Evolutionary conservation across 2,329 filamentous ascomycete species (phyloP), one percentile per base, ranked within the genome.

Genomic region (Talaromyces sp.): DNA sequence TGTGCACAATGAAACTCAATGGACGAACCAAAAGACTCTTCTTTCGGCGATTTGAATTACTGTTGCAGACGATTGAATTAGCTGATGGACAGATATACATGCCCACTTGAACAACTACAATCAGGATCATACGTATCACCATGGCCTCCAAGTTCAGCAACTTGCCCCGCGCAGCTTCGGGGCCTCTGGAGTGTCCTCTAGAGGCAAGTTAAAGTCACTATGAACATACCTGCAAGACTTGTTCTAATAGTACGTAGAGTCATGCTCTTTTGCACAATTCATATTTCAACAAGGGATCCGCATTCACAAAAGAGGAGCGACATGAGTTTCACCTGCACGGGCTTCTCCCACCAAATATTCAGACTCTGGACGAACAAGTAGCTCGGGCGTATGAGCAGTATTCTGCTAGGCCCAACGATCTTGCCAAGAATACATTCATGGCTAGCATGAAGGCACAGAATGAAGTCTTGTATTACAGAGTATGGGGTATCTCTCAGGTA

Each of bases 351-450:
- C 80, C 84, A 9, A 83, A 87, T 68, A 78, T 91, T 7, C 89
- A 93, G 70, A 89, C 85, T 0, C 81, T 96, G 5, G 88, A 93
- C 4, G 85, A 91, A 68, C 92, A 96, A 71, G 85, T 85, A 55
- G 77, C 85, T 60, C 84, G 92, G 26, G 91, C 92, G 0, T 96
- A 96, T 71, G 77, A 91, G 66, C 92, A 96, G 71, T 96, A 93
- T 75, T 78, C 76, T 21, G 84, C 80, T 2, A 81, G 84, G 3
- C 71, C 75, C 0, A 84, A 88, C 70, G 83, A 88, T 64, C 75
- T 96, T 41, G 87, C 88, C 43, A 96, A 95, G 78, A 96, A 96
- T 68, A 93, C 90, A 0, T 96, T 96, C 70, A 83, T 96, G 80
- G 90, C 89, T 0, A 91, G 88, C 55, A 80, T 96, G 78, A 92